Percentiles rank a stretch among this genome's conserved stretches.
Conservation (phyloP, 108 stramenopile genomes). For the Skeletonema costatum region DNA sequence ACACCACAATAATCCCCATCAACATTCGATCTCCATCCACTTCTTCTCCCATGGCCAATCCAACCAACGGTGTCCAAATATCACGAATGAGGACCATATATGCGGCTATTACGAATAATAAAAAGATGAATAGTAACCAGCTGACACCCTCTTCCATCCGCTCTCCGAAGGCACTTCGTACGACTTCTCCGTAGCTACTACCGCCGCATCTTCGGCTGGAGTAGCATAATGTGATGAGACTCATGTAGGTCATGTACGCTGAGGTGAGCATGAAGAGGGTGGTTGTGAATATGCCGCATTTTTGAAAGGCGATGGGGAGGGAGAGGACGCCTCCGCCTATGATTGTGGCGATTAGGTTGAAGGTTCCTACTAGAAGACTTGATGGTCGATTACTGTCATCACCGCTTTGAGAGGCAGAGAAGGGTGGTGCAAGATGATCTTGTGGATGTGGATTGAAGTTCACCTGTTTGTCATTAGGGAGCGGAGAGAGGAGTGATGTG, state of each 20-base stretch:
- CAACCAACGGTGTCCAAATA: constrained; percentile 71
- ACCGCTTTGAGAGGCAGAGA: not conserved
- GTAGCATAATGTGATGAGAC: constrained; percentile 69
- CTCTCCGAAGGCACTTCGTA: constrained; percentile 66
- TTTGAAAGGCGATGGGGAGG: constrained; percentile 57
- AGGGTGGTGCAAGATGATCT: constrained; percentile 40
- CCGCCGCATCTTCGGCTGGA: constrained; percentile 75
- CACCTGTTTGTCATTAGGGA: too few relatives aligned
- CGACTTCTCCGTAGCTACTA: constrained; percentile 73
- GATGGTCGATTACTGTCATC: constrained; percentile 49
- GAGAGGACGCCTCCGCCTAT: constrained; percentile 64
- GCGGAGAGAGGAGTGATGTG: not conserved
- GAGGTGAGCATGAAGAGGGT: constrained; percentile 50
- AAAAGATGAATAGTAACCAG: constrained; percentile 56
- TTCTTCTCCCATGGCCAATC: not conserved
- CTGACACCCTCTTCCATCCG: constrained; percentile 57
- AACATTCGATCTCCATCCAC: constrained; percentile 44
- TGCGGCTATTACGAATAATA: constrained; percentile 71
- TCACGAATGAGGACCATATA: constrained; percentile 86
- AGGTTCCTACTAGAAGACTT: constrained; percentile 54
- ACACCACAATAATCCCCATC: constrained; percentile 41
- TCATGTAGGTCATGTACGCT: constrained; percentile 53
- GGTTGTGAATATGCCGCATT: constrained; percentile 47
- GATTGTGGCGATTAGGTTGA: constrained; percentile 85
- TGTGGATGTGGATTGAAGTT: constrained; percentile 16